Percentiles rank a stretch among this genome's conserved stretches.
phyloP scores from a whole-genome alignment of 192 early-diverging fungal species.

The Coemansia sp. region DNA sequence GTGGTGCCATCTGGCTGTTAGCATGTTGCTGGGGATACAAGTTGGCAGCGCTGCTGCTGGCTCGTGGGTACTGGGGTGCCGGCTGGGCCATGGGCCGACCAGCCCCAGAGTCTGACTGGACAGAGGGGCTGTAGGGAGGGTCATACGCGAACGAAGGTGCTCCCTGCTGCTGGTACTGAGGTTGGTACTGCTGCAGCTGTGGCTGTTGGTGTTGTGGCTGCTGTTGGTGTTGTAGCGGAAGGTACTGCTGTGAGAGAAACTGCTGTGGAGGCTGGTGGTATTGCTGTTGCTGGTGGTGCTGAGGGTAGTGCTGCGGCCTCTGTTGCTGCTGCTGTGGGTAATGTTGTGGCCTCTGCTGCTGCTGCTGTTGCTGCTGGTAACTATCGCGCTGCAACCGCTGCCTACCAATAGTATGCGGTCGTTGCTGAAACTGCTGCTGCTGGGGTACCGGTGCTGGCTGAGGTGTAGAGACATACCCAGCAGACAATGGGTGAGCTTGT shows the following conservation, averaged over 20 bases:
- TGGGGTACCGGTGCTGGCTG: conserved; percentile 3
- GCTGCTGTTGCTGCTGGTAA: conserved; percentile 13
- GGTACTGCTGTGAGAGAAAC: conserved; percentile 21
- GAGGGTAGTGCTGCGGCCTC: background rate
- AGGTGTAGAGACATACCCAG: background rate
- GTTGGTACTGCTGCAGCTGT: background rate
- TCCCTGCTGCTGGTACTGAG: background rate
- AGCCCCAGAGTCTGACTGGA: conserved; percentile 27
- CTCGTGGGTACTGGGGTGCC: conserved; percentile 23
- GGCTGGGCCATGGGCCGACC: conserved; percentile 2
- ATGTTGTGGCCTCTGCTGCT: conserved; percentile 14
- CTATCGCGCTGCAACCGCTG: conserved; percentile 24
- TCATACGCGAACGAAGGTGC: conserved; percentile 14
- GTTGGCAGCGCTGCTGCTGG: conserved; percentile 10
- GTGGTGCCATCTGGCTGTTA: background rate
- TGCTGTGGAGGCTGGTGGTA: conserved; percentile 9
- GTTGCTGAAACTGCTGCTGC: conserved; percentile 17
- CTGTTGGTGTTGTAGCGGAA: conserved; percentile 4
- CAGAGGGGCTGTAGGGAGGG: conserved; percentile 20
- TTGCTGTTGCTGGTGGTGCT: conserved; percentile 13
- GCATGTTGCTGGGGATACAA: conserved; percentile 13
- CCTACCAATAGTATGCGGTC: conserved; percentile 8
- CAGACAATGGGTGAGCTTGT: background rate
- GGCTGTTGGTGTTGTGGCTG: conserved; percentile 10
- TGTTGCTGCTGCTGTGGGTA: conserved; percentile 3